Evolutionary conservation across 352 stramenopile species (phyloP).

Genomic region (Aphanomyces stellatus): DNA sequence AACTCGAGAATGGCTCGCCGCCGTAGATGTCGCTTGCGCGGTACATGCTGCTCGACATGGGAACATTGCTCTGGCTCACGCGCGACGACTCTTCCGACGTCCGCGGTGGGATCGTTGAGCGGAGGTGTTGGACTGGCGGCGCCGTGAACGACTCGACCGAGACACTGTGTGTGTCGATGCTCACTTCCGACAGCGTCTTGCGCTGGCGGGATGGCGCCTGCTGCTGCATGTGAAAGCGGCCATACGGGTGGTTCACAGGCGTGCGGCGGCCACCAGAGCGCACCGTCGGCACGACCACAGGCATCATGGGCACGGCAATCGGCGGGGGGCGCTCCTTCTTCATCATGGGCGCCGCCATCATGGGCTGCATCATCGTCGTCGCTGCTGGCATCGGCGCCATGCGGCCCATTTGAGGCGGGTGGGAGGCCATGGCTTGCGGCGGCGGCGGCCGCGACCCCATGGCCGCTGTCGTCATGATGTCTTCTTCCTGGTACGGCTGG

Average conservation of each 20-base stretch:
- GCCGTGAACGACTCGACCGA: not conserved
- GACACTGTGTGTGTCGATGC: constrained; percentile 7
- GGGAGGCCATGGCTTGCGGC: not conserved
- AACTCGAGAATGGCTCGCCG: not conserved
- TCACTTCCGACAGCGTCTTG: constrained; percentile 8
- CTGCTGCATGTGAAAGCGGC: not conserved
- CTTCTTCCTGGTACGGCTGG: no score
- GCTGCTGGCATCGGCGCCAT: not conserved
- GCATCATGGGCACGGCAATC: not conserved
- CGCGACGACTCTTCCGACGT: no score
- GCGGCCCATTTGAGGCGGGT: not conserved
- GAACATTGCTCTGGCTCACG: no score
- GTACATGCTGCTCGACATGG: no score
- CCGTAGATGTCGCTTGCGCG: not conserved
- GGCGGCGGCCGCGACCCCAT: not conserved
- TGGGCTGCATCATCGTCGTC: no score
- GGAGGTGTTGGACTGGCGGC: not conserved
- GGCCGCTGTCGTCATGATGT: no score
- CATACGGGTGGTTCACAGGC: not conserved
- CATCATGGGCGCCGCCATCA: no score
- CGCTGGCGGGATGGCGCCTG: not conserved
- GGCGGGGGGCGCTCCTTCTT: not conserved
- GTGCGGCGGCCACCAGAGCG: not conserved
- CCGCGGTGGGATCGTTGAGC: not conserved
- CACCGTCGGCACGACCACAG: not conserved